Evolutionary conservation across 768 basidiomycete genomes (phyloP).

Genomic region (Kondoa subrosea): DNA sequence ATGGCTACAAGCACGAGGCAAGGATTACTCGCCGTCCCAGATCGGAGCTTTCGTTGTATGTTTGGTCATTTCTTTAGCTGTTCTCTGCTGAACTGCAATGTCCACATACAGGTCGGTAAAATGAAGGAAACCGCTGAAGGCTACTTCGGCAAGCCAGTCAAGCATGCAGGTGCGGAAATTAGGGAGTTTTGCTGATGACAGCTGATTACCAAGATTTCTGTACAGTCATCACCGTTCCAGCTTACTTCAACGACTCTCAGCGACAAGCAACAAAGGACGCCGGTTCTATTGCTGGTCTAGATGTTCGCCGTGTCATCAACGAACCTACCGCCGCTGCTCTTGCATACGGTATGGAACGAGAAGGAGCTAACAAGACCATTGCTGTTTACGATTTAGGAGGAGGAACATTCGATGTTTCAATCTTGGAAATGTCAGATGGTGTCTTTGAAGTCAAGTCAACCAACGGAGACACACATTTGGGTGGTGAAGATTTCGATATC

Average conservation of each 20-base stretch:
- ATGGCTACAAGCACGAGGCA: constrained; percentile 65
- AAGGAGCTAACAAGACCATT: constrained; percentile 60
- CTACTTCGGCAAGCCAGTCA: constrained; percentile 79
- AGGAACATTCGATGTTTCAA: constrained; percentile 98
- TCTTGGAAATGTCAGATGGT: constrained; percentile 98
- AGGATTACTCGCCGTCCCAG: constrained; percentile 47
- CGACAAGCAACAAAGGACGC: constrained; percentile 97
- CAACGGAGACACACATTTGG: constrained; percentile 96
- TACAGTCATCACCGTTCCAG: constrained; percentile 77
- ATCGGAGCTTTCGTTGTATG: constrained; percentile 31
- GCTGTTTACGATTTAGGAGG: constrained; percentile 98
- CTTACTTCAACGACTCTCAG: constrained; percentile 99
- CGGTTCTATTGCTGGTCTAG: constrained; percentile 90
- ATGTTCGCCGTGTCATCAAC: constrained; percentile 95
- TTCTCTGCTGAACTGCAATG: constrained; percentile 20
- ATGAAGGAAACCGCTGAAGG: constrained; percentile 94
- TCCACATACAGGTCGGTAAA: constrained; percentile 49
- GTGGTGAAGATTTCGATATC: constrained; percentile 93
- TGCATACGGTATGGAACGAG: constrained; percentile 85
- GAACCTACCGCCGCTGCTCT: constrained; percentile 97
- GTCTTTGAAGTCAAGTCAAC: constrained; percentile 99
- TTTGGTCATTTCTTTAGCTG: neutral
- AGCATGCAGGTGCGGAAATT: constrained; percentile 44
- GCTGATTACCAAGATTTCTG: neutral
- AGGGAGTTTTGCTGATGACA: neutral